Base-by-base conservation (phyloP, 345 rosid genomes). In the Eucalyptus cloeziana region DNA sequence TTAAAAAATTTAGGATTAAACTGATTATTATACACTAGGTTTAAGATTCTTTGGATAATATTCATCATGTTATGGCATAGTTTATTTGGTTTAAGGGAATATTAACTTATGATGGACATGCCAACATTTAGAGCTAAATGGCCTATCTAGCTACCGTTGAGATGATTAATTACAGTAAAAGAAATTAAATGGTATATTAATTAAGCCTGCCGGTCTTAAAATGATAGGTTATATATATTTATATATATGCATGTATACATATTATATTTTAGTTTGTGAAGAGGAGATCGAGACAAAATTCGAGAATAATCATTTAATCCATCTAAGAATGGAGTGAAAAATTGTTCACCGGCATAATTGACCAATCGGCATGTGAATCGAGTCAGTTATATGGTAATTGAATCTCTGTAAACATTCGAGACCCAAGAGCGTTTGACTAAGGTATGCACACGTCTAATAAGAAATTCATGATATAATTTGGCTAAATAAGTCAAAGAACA, bases 241-340 rank as follows among this genome's bases (percentile, higher is more conserved):
- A 5, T 30, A 6, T 30, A 2, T 3, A 13, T 30, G 4, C 4
- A 0, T 30, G 33, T 14, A n/a, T 1, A 64, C 9, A 15, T 62
- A 13, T n/a, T n/a, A 7, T 30, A 62, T 64, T 64, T 0, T 2
- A 15, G 5, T 64, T 0, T 3, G 3, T n/a, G 2, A 30, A 30
- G 9, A 64, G 16, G 31, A 12, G 37, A 64, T 64, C 3, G 5
- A 64, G 37, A 64, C 2, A 13, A 2, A 64, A 64, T n/a, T 30
- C 3, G 0, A 64, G 71, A 64, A 64, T 30, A 64, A 64, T 64
- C 37, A 13, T 30, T n/a, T 14, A 3, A 64, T n/a, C 71, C 2
- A 64, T 64, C 7, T 13, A 64, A 3, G 33, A 64, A 37, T 0
- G 3, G 19, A n/a, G 1, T 2, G 37, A 64, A 64, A 4, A 30